Base-by-base conservation (phyloP, 2,329 filamentous ascomycete species). In the Colletotrichum chlorophyti region DNA sequence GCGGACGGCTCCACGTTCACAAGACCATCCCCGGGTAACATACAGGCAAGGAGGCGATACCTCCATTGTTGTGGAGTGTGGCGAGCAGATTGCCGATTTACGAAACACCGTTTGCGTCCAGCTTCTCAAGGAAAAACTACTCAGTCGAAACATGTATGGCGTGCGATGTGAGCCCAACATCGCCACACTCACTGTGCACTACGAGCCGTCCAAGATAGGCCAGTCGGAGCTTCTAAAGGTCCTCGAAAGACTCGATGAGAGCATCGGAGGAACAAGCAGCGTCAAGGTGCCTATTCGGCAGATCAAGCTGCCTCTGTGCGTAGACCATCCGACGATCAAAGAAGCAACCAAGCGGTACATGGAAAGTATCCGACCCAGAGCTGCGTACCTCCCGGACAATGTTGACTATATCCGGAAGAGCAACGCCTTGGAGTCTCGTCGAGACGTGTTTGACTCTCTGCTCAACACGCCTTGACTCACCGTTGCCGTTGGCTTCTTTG, bases 371-470 rank as follows among this genome's bases (percentile, higher is more conserved):
- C 76, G 85, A 2, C 80, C 82, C 2, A 79, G 83, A 24, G 85
- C 85, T 1, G 76, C 81, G 1, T 88, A 86, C 59, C 72, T 88
- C 0, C 85, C 85, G 0, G 81, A 85, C 64, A 85, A 85, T 42
- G 74, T 87, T 32, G 76, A 80, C 1, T 88, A 85, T 52, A 60
- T 74, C 6, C 65, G 64, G 5, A 66, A 69, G 31, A 73, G 70
- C 47, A 78, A 78, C 48, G 75, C 68, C 0, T 66, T 76, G 6
- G 40, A 65, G 6, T 65, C 65, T 12, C 65, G 73, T 4, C 51
- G 65, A 21, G 65, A 69, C 3, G 70, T 74, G 2, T 70, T 74
- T 11, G 67, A 72, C 31, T 63, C 65, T 0, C 64, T 75, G 6
- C 61, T 71, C 10, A 69, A 72, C 24, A 70, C 71, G 0, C 65